Conservation (phyloP, 2,329 filamentous ascomycete genomes). For the Xylariaceae sp. region DNA sequence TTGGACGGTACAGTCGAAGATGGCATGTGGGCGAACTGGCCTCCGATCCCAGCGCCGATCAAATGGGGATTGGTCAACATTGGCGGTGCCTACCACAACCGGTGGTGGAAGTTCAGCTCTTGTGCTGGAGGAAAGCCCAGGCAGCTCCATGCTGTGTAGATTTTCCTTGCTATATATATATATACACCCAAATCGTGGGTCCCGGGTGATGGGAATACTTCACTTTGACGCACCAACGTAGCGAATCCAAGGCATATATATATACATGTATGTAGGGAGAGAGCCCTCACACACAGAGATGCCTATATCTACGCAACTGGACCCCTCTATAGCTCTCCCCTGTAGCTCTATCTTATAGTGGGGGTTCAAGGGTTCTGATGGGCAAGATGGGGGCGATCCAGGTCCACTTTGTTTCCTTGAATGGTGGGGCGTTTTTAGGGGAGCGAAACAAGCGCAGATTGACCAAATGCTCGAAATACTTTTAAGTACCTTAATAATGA, state of each 20-base stretch:
- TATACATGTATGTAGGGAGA: neutral
- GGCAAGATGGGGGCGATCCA: neutral
- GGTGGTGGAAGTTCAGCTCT: conserved; percentile 71
- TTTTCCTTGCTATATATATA: neutral
- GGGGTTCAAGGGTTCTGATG: conserved; percentile 7
- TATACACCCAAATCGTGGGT: neutral
- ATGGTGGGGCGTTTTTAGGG: neutral
- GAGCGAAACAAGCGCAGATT: neutral
- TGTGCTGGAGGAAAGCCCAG: conserved; percentile 61
- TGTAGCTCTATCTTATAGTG: conserved; percentile 2
- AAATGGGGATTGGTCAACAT: conserved; percentile 67
- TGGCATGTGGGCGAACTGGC: conserved; percentile 67
- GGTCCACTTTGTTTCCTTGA: neutral
- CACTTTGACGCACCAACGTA: neutral
- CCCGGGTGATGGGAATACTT: no score
- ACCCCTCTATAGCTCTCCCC: conserved; percentile 5
- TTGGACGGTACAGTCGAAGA: conserved; percentile 65
- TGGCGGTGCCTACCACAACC: conserved; percentile 60
- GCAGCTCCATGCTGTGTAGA: conserved; percentile 58
- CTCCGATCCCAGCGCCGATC: conserved; percentile 67
- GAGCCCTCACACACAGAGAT: no score
- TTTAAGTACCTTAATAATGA: no score
- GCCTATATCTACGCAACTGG: neutral
- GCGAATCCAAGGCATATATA: neutral
- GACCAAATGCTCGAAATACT: no score